These are phyloP conservation scores for Gossypium longicalyx DNA, from an alignment of 345 rosid genomes.

Conservation along the genomic window DNA sequence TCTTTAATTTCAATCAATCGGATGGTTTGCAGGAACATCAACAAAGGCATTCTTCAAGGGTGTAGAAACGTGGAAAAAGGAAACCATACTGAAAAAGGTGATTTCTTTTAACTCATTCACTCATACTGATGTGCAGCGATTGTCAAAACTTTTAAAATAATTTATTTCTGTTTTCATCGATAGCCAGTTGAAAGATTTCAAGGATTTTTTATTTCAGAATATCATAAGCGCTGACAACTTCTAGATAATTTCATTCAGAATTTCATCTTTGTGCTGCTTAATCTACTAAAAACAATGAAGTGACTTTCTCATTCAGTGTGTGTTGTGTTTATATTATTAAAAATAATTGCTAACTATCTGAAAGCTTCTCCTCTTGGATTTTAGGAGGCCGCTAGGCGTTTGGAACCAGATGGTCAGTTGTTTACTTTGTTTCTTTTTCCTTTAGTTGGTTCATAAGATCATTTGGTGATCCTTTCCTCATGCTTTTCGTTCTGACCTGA, in stretches of 20 bases:
- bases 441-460: slow-evolving; percentile 3
- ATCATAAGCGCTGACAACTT: not conserved
- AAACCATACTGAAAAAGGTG: slow-evolving; percentile 63
- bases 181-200: not conserved
- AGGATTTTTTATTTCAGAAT: not conserved
- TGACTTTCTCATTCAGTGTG: not conserved
- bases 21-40: slow-evolving; percentile 55
- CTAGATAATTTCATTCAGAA: not conserved
- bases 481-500: not conserved
- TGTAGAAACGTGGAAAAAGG: slow-evolving; percentile 78
- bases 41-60: slow-evolving; percentile 84
- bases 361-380: slow-evolving; percentile 17
- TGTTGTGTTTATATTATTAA: not conserved
- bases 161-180: not conserved
- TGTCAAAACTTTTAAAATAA: not conserved
- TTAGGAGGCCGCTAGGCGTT: slow-evolving; percentile 55
- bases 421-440: not conserved
- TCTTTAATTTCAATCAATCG: not conserved
- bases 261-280: not conserved
- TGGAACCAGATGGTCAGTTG: slow-evolving; percentile 44
- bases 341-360: not conserved
- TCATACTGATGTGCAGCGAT: not conserved
- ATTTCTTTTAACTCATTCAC: not conserved
- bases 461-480: slow-evolving; percentile 1
- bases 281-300: not conserved